These are phyloP conservation scores for Didymella arachidicola DNA, from an alignment of 2,329 filamentous ascomycete genomes.

Conservation along the genomic window DNA sequence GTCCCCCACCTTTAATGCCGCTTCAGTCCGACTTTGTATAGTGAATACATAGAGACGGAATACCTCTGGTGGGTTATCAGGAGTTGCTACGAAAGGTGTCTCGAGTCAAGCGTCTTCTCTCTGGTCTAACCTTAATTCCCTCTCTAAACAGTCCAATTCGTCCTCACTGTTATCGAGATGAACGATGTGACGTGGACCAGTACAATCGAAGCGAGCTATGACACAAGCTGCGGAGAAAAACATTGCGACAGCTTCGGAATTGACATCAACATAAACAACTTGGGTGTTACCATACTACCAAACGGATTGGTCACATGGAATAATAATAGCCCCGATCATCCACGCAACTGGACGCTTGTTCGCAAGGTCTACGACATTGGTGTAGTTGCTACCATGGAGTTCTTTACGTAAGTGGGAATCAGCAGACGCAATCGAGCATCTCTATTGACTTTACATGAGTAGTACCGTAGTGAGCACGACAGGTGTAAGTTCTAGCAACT, in stretches of 20 bases:
- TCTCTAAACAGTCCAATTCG: not conserved
- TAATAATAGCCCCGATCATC: constrained; percentile 1
- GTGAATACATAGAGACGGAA: not conserved
- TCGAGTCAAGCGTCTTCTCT: not conserved
- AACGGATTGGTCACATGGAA: not conserved
- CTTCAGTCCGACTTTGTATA: constrained; percentile 1
- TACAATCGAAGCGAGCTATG: not conserved
- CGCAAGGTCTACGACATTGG: constrained; percentile 5
- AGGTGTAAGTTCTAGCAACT: constrained; percentile 3
- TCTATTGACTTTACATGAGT: constrained; percentile 1
- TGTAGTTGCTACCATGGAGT: constrained; percentile 3
- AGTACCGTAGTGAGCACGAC: constrained; percentile 6
- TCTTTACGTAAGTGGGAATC: not conserved
- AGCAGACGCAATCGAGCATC: not conserved
- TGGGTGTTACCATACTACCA: constrained; percentile 1
- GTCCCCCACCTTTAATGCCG: not conserved
- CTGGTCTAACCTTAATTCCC: not conserved
- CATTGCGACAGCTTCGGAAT: not conserved
- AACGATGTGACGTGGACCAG: not conserved
- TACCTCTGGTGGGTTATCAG: not conserved
- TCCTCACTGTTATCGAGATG: not conserved
- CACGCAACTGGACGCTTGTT: constrained; percentile 4
- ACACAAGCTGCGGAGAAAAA: not conserved
- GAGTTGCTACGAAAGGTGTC: not conserved
- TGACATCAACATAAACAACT: not conserved